Conservation (phyloP, 805 yeast species). For the Kodamaea laetipori region DNA sequence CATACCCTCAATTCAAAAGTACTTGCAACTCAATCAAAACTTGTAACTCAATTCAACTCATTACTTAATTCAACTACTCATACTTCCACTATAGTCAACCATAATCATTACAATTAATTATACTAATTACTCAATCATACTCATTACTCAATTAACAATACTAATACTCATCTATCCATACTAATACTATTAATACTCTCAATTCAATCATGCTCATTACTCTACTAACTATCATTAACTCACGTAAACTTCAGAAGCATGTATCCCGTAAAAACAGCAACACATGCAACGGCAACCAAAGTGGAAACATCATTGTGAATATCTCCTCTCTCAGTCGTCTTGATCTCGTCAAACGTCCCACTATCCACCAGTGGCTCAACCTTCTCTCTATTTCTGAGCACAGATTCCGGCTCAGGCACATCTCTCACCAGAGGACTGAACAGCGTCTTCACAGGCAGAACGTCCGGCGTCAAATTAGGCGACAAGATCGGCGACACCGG, state of each 20-base stretch:
- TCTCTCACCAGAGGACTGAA: not conserved
- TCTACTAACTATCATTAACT: too few relatives aligned
- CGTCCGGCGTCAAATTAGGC: conserved; percentile 6
- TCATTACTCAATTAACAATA: not conserved
- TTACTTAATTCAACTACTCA: not conserved
- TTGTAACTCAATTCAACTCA: too few relatives aligned
- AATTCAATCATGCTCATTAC: too few relatives aligned
- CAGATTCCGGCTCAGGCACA: not conserved
- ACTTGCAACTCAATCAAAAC: too few relatives aligned
- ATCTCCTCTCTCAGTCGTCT: not conserved
- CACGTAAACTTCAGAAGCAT: conserved; percentile 2
- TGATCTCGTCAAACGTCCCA: not conserved
- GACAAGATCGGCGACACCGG: conserved; percentile 2
- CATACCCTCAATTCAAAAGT: too few relatives aligned
- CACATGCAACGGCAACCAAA: conserved; percentile 4
- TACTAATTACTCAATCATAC: not conserved
- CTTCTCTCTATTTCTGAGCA: conserved; percentile 2
- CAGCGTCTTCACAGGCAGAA: not conserved
- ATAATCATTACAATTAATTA: not conserved
- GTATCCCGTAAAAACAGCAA: conserved; percentile 4
- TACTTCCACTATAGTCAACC: not conserved
- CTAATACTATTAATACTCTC: too few relatives aligned
- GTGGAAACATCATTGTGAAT: not conserved
- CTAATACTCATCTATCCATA: too few relatives aligned
- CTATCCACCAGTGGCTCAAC: not conserved